Conservation (phyloP, 1,139 yeast genomes). For the Sugiyamaella paludigena region DNA sequence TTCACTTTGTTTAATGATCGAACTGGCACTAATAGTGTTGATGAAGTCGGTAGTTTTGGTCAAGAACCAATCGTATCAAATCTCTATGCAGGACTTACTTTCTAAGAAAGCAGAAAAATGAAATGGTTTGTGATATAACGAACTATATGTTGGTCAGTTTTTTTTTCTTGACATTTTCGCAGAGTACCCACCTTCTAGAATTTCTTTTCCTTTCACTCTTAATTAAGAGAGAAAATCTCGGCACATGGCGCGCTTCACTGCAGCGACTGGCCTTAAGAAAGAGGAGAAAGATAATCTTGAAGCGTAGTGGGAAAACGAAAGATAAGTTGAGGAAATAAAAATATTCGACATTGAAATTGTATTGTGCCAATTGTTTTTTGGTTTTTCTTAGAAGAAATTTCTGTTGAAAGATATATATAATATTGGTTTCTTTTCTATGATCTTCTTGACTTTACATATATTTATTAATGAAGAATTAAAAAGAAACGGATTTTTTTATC, state of each 20-base stretch:
- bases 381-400: background rate
- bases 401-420: background rate
- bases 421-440: background rate
- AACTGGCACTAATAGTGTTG: constrained; percentile 13
- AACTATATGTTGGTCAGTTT: no score
- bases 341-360: background rate
- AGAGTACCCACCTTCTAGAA: no score
- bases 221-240: background rate
- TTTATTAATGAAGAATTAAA: background rate
- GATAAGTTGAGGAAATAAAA: no score
- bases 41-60: constrained; percentile 9
- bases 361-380: background rate
- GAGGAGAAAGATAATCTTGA: background rate
- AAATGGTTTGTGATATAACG: no score
- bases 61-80: constrained; percentile 26
- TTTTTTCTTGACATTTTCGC: no score
- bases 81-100: constrained; percentile 26
- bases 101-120: constrained; percentile 14
- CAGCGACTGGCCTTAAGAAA: background rate
- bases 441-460: background rate
- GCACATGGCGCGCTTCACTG: background rate
- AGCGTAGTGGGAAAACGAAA: background rate
- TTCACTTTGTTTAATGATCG: constrained; percentile 17
- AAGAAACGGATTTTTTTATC: no score
- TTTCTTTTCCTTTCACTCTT: no score